These are phyloP conservation scores for Climacium dendroides DNA, from an alignment of 225 moss, liverwort and hornwort species.

Conservation along the genomic window DNA sequence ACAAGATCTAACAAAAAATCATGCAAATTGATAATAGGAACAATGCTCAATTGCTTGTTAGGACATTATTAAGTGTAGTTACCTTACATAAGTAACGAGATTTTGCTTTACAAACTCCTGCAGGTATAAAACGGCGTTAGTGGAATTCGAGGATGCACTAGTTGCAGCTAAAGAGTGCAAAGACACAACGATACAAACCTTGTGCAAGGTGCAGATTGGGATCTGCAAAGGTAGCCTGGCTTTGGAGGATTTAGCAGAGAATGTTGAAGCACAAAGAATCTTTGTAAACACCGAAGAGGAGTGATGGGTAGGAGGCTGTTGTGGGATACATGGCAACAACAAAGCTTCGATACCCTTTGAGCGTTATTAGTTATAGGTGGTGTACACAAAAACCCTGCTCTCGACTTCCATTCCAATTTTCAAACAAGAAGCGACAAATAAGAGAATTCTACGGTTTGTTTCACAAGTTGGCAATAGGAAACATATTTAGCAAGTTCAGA, in stretches of 20 bases:
- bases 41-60: background rate
- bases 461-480: background rate
- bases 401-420: background rate
- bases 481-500: background rate
- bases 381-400: background rate
- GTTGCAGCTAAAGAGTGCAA: conserved; percentile 54
- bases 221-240: conserved; percentile 54
- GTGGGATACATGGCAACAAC: background rate
- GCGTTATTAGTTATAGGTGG: background rate
- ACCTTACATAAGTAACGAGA: background rate
- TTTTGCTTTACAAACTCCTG: background rate
- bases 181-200: conserved; percentile 60
- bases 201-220: conserved; percentile 74
- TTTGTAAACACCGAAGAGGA: background rate
- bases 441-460: background rate
- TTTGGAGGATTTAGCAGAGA: background rate
- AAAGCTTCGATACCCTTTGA: background rate
- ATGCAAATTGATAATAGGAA: background rate
- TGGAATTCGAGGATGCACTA: conserved; percentile 52
- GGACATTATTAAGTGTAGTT: background rate
- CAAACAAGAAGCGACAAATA: background rate
- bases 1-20: background rate
- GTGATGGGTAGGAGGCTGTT: background rate
- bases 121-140: conserved; percentile 55
- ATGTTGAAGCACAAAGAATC: background rate